phyloP scores from a whole-genome alignment of 1,139 yeast genomes.

The Hemisphaericaspora xylofermentans region DNA sequence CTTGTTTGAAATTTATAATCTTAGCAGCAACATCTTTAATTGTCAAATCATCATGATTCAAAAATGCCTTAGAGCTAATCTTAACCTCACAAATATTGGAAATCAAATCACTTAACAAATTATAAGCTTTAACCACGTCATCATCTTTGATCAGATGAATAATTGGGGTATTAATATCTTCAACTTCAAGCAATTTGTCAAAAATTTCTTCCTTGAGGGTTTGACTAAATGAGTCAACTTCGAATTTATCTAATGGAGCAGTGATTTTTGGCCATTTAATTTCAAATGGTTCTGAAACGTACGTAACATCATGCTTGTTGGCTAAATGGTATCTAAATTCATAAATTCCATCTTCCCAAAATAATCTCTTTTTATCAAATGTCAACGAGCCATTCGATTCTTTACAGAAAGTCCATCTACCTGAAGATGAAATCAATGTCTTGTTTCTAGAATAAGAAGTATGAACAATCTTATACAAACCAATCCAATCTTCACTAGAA shows the following conservation, averaged over 20 bases:
- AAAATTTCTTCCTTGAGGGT: conserved; percentile 30
- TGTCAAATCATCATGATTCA: conserved; percentile 35
- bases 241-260: conserved; percentile 30
- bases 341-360: conserved; percentile 72
- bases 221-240: conserved; percentile 29
- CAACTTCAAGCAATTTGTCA: conserved; percentile 30
- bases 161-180: conserved; percentile 28
- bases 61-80: conserved; percentile 39
- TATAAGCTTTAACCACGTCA: conserved; percentile 33
- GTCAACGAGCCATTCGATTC: conserved; percentile 48
- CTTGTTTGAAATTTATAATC: conserved; percentile 41
- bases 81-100: conserved; percentile 39
- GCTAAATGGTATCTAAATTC: conserved; percentile 75
- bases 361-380: conserved; percentile 52
- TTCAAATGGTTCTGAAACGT: conserved; percentile 71
- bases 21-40: conserved; percentile 38
- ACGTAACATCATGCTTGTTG: conserved; percentile 69
- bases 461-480: conserved; percentile 65
- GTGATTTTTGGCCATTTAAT: conserved; percentile 45
- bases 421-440: conserved; percentile 63
- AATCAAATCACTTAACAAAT: conserved; percentile 34
- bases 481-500: conserved; percentile 69
- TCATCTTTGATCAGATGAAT: conserved; percentile 26
- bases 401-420: conserved; percentile 65
- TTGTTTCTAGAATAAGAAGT: conserved; percentile 58